Conservation (phyloP, 2,329 filamentous ascomycete genomes). For the Xylariaceae sp. region DNA sequence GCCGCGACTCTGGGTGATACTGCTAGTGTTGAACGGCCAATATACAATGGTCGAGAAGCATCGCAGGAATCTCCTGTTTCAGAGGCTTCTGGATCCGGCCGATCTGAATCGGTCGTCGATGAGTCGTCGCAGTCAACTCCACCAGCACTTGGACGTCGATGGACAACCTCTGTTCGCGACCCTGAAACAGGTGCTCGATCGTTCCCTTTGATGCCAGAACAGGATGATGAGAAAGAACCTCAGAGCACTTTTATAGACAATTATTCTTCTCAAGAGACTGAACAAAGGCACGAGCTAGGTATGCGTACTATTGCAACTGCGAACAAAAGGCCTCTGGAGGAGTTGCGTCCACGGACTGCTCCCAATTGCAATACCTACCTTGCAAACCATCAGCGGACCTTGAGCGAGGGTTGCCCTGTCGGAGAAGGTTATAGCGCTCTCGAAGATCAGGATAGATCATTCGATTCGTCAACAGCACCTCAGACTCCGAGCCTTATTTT, state of each 20-base stretch:
- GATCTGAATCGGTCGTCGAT: not conserved
- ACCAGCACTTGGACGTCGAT: slow-evolving; percentile 11
- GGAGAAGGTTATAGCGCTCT: not conserved
- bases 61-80: not conserved
- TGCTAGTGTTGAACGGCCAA: too few species aligned
- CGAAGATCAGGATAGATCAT: slow-evolving; percentile 6
- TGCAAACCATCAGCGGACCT: not conserved
- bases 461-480: slow-evolving; percentile 18
- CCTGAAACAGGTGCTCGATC: slow-evolving; percentile 18
- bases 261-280: too few species aligned
- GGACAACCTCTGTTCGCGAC: slow-evolving; percentile 12
- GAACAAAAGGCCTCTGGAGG: not conserved
- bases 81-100: not conserved
- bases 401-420: too few species aligned
- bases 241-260: too few species aligned
- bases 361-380: not conserved
- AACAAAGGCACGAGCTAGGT: too few species aligned
- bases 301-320: too few species aligned
- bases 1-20: too few species aligned
- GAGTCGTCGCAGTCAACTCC: slow-evolving; percentile 4
- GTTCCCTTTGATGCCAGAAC: slow-evolving; percentile 18
- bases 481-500: slow-evolving; percentile 26
- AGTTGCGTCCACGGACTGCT: not conserved
- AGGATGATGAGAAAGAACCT: not conserved
- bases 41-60: not conserved